A percentile compares a stretch with the other conserved stretches of the same genome.
phyloP scores from a whole-genome alignment of 73 alveolate genomes.

The Uronychia binucleata region DNA sequence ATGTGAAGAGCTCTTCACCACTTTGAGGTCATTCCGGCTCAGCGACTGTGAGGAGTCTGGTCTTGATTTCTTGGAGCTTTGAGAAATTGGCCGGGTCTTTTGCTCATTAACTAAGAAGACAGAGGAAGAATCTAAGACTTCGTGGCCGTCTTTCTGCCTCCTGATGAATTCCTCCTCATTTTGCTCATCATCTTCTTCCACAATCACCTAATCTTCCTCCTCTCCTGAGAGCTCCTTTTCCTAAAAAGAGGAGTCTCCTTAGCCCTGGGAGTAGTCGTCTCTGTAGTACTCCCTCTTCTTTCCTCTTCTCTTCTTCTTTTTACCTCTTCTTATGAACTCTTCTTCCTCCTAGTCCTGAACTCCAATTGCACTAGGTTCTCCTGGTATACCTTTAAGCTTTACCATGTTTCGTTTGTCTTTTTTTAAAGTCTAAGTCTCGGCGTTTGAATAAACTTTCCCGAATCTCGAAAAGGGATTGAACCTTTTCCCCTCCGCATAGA shows the following conservation, averaged over 20 bases:
- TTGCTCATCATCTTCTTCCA: slow-evolving; percentile 3
- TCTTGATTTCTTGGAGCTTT: too few species aligned
- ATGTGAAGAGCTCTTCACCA: too few species aligned
- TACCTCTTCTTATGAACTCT: background rate
- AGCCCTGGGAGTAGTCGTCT: background rate
- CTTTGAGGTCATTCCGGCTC: too few species aligned
- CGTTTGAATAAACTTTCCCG: background rate
- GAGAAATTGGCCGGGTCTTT: too few species aligned
- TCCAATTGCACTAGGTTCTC: background rate
- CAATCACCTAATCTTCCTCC: background rate
- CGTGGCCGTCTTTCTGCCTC: too few species aligned
- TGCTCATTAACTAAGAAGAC: too few species aligned
- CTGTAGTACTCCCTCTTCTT: background rate
- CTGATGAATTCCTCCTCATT: too few species aligned
- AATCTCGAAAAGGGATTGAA: background rate
- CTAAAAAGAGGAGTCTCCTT: background rate
- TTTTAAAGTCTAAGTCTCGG: background rate
- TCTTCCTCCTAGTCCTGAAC: background rate
- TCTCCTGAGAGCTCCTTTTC: background rate
- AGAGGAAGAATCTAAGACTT: too few species aligned
- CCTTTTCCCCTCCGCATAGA: background rate
- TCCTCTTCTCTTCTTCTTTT: slow-evolving; percentile 1
- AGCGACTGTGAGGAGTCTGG: too few species aligned
- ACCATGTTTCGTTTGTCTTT: background rate
- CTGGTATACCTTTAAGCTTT: background rate